phyloP scores from a whole-genome alignment of 805 yeast species.

The Candida berthetii region DNA sequence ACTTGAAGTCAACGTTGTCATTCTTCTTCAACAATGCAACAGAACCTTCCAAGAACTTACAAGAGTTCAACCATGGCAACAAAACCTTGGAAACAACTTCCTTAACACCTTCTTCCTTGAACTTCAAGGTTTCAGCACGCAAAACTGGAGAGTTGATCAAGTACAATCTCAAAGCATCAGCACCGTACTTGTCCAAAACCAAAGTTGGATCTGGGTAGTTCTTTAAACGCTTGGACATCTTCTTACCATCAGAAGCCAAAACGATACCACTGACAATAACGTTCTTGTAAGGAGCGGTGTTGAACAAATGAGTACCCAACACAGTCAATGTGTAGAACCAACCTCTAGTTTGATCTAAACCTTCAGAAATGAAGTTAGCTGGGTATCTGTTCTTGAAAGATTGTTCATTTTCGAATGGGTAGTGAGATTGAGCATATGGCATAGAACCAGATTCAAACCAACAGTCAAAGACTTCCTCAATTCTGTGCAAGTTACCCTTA shows the following conservation, averaged over 20 bases:
- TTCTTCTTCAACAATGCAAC: conserved; percentile 79
- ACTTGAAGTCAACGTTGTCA: conserved; percentile 62
- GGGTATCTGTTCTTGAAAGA: conserved; percentile 75
- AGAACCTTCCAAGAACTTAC: conserved; percentile 93
- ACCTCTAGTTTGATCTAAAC: conserved; percentile 99
- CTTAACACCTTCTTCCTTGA: conserved; percentile 98
- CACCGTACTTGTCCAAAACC: conserved; percentile 86
- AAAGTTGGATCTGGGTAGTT: conserved; percentile 93
- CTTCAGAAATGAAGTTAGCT: conserved; percentile 97
- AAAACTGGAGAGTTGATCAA: conserved; percentile 96
- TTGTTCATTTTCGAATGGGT: conserved; percentile 87
- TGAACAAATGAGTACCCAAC: conserved; percentile 90
- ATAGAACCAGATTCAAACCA: conserved; percentile 99
- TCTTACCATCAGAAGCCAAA: conserved; percentile 96
- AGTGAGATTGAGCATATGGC: conserved; percentile 97
- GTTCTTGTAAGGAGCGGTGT: conserved; percentile 88
- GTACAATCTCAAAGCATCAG: conserved; percentile 94
- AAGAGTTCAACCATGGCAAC: conserved; percentile 98
- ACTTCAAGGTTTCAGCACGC: conserved; percentile 93
- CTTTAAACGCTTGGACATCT: conserved; percentile 97
- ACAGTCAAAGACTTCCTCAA: conserved; percentile 98
- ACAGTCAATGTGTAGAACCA: conserved; percentile 98
- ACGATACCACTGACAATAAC: conserved; percentile 96
- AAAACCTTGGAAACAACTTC: conserved; percentile 95
- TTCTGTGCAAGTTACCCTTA: conserved; percentile 80